Evolutionary conservation across 305 asterid species (phyloP), one percentile per base, ranked within the genome.

Genomic region (Fraxinus nigra): DNA sequence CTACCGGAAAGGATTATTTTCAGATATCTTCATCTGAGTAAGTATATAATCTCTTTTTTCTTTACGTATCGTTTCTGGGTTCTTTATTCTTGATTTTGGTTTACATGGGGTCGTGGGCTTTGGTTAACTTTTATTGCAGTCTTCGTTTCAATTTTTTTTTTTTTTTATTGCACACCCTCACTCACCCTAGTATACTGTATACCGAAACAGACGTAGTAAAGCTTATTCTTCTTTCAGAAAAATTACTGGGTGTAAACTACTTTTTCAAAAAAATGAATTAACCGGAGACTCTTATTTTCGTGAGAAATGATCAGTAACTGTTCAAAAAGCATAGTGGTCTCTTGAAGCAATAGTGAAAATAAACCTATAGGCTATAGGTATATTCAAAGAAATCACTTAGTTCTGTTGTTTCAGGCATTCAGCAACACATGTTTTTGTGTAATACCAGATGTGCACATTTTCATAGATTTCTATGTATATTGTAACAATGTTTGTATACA

Each of bases 91-190:
- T 56, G 20, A 20, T 75, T 78, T 79, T 43, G 6, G 81, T 59
- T 78, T 56, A 1, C 76, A 63, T 65, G 33, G 22, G 43, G 79
- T 79, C 77, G 28, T 61, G 63, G 63, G 69, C 33, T 32, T 61
- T 79, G 43, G 11, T 28, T 38, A 5, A 40, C 51, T 24, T 78
- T n/a, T 20, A n/a, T 32, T 54, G 65, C 65, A 18, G 7, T 7
- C 18, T 70, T 43, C 37, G 5, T 30, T 69, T 30, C 24, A 4
- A 10, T 80, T 18, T 28, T 16, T 11, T 33, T 30, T 7, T 14
- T 61, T 16, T 20, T 1, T 48, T 30, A 43, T 46, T 13, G 1
- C 2, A 1, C 63, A 54, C 24, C 4, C 20, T 13, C 20, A 16
- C 63, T 54, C 7, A n/a, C 7, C 20, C 7, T 16, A 16, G 63